phyloP scores from a whole-genome alignment of 2,329 filamentous ascomycete species.

The Cladosporium sp. region DNA sequence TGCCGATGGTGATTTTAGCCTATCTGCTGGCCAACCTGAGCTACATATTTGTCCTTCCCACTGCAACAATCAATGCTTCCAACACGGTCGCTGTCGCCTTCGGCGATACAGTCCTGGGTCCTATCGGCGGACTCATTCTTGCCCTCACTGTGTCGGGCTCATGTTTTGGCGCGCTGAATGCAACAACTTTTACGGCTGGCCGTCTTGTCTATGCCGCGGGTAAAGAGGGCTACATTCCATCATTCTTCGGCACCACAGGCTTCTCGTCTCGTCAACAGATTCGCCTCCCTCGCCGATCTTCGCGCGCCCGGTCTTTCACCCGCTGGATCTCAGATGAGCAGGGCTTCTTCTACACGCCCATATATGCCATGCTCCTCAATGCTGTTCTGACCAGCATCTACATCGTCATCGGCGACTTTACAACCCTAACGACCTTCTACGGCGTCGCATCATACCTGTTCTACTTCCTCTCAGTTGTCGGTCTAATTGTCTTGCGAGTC shows the following conservation, averaged over 20 bases:
- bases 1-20: constrained; percentile 85
- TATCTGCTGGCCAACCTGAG: constrained; percentile 89
- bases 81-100: constrained; percentile 98
- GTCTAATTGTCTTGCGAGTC: constrained; percentile 84
- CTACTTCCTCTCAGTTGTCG: constrained; percentile 92
- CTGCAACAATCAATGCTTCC: constrained; percentile 72
- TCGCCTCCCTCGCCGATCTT: constrained; percentile 44
- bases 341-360: constrained; percentile 87
- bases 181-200: constrained; percentile 87
- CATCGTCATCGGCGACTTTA: constrained; percentile 82
- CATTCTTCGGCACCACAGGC: constrained; percentile 78
- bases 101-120: constrained; percentile 82
- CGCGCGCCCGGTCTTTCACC: constrained; percentile 53
- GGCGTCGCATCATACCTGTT: constrained; percentile 96
- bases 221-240: constrained; percentile 89
- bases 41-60: constrained; percentile 90
- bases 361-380: constrained; percentile 86
- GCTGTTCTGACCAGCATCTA: constrained; percentile 68
- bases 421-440: constrained; percentile 91
- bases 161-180: constrained; percentile 93
- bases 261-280: constrained; percentile 44
- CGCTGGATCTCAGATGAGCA: constrained; percentile 71
- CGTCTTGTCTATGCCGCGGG: constrained; percentile 90
- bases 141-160: constrained; percentile 86
- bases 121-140: constrained; percentile 74